Percentiles rank a stretch among this genome's conserved stretches.
These are phyloP conservation scores for Podosphaera aphanis DNA, from an alignment of 2,329 filamentous ascomycete genomes.

Conservation along the genomic window DNA sequence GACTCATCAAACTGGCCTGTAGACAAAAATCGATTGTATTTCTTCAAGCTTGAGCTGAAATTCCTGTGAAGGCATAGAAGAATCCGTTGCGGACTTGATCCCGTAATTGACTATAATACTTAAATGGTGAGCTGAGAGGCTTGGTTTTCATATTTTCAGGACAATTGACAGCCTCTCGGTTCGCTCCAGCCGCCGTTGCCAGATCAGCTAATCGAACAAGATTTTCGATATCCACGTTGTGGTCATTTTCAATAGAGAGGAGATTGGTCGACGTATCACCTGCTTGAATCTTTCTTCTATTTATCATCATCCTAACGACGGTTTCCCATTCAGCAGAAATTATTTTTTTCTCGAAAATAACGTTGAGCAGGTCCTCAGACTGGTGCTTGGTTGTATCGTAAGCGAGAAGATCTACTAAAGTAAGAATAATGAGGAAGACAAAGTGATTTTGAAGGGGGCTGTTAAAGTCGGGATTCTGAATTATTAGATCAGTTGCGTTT, in stretches of 20 bases:
- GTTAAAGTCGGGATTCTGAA: slow-evolving; percentile 27
- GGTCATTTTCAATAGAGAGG: neutral
- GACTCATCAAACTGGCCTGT: too few relatives aligned
- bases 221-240: slow-evolving; percentile 1
- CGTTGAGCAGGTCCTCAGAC: slow-evolving; percentile 29
- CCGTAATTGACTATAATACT: neutral
- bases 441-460: slow-evolving; percentile 47
- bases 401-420: slow-evolving; percentile 35
- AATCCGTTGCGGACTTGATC: neutral
- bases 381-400: slow-evolving; percentile 31
- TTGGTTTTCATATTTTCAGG: neutral
- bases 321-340: slow-evolving; percentile 32
- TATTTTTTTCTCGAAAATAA: slow-evolving; percentile 29
- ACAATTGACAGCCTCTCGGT: neutral
- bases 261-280: neutral
- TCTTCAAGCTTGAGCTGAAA: neutral
- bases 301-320: slow-evolving; percentile 17
- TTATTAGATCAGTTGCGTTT: slow-evolving; percentile 33
- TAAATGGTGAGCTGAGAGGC: neutral
- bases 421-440: slow-evolving; percentile 32
- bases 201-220: slow-evolving; percentile 1
- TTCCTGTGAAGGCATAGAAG: neutral
- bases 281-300: neutral
- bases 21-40: too few relatives aligned
- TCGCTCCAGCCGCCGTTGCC: neutral